A percentile compares a stretch with the other conserved stretches of the same genome.
Conservation (phyloP, 2,329 filamentous ascomycete species). For the Cladosporium sp. region DNA sequence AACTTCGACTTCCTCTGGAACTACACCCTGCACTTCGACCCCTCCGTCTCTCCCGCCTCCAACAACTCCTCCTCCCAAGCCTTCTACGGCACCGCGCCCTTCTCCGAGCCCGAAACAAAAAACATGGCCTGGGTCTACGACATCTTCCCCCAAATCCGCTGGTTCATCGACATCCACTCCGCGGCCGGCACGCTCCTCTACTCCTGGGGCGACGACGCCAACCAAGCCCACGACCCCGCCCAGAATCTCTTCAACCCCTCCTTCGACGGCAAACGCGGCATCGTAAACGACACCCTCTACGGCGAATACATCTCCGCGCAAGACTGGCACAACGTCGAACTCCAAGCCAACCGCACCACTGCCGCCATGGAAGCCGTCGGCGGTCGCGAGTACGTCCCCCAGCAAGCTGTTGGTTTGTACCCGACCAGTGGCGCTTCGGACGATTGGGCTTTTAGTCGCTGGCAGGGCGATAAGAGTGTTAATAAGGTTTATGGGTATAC, state of each 20-base stretch:
- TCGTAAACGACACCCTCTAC: slow-evolving; percentile 50
- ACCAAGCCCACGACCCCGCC: slow-evolving; percentile 41
- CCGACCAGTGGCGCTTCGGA: slow-evolving; percentile 35
- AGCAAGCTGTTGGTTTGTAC: slow-evolving; percentile 35
- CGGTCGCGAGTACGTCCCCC: slow-evolving; percentile 30
- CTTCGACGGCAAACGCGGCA: slow-evolving; percentile 50
- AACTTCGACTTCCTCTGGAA: slow-evolving; percentile 58
- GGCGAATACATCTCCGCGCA: slow-evolving; percentile 37
- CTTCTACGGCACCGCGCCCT: slow-evolving; percentile 48
- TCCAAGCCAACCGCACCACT: slow-evolving; percentile 30
- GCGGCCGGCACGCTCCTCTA: slow-evolving; percentile 50
- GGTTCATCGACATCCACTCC: slow-evolving; percentile 58
- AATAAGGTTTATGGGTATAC: slow-evolving; percentile 40
- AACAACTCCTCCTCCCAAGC: slow-evolving; percentile 42
- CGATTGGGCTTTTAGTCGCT: slow-evolving; percentile 37
- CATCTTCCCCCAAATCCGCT: slow-evolving; percentile 46
- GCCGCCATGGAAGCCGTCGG: slow-evolving; percentile 36
- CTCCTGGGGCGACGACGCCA: slow-evolving; percentile 53
- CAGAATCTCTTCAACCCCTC: slow-evolving; percentile 52
- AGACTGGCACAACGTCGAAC: slow-evolving; percentile 32
- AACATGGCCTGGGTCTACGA: slow-evolving; percentile 51
- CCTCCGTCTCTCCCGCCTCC: slow-evolving; percentile 37
- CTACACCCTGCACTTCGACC: slow-evolving; percentile 44
- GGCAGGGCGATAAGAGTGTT: slow-evolving; percentile 30
- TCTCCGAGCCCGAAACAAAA: slow-evolving; percentile 54